Evolutionary conservation across 768 basidiomycete genomes (phyloP), one percentile per base, ranked within the genome.

Genomic region (Tylopilus sp.): DNA sequence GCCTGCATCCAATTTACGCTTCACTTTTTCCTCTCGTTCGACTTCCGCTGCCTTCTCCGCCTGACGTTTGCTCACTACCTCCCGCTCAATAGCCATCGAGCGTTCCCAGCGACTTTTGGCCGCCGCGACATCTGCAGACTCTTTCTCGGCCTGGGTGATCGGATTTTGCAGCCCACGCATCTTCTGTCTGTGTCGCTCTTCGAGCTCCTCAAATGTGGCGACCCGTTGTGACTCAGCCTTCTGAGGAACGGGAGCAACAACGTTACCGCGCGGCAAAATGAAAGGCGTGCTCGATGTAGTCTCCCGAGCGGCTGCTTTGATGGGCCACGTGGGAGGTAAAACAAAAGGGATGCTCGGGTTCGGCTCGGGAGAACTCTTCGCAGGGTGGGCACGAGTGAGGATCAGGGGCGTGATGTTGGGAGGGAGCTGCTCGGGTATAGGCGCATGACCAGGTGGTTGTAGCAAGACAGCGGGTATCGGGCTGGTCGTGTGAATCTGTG

Each of bases 171-270:
- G 65, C 61, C 83, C 82, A 30, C 78, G 79, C 73, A 97, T 79
- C 71, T 91, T 89, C 71, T 88, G 84, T 44, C 88, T 80, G 60
- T 95, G 93, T 17, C 92, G 77, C 58, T 91, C 89, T 42, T 82
- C 84, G 28, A 95, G 75, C 65, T 95, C 91, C 68, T 95, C 93
- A 64, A 88, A 91, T 2, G 92, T 91, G 51, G 82, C 80, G 23
- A 85, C 79, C 15, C 87, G 83, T 36, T 73, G 68, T 4, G 66
- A 57, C 22, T 75, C 71, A 3, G 81, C 74, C 21, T 72, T 72
- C 57, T 81, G 80, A 11, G 84, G 82, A 33, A 69, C 56, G 6
- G 73, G 73, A 18, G 73, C 60, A 5, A 67, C 66, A 13, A 67
- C 64, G 49, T 67, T 71, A n/a, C 70, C 65, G 15, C 80, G 79